Conservation (phyloP, 805 yeast species). For the Ogataea parapolymorpha region DNA sequence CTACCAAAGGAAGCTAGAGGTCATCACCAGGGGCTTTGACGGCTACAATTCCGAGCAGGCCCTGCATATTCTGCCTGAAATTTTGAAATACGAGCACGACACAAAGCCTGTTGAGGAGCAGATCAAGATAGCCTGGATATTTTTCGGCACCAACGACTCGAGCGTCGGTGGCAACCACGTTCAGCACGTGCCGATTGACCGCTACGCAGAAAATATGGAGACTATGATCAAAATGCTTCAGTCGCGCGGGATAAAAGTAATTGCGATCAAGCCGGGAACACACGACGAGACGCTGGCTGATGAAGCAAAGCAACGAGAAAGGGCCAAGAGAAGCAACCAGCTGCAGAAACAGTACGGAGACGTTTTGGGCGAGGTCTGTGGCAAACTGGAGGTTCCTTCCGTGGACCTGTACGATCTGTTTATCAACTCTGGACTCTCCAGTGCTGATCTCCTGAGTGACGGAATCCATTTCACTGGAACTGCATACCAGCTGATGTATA, state of each 20-base stretch:
- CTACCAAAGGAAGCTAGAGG: slow-evolving; percentile 63
- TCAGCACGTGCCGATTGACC: slow-evolving; percentile 45
- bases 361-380: slow-evolving; percentile 45
- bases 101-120: slow-evolving; percentile 27
- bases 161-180: slow-evolving; percentile 31
- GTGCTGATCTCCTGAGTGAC: slow-evolving; percentile 32
- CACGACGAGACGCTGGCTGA: slow-evolving; percentile 48
- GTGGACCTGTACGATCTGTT: slow-evolving; percentile 48
- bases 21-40: slow-evolving; percentile 68
- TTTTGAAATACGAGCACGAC: slow-evolving; percentile 48
- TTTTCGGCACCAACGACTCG: slow-evolving; percentile 81
- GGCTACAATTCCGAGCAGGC: slow-evolving; percentile 76
- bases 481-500: slow-evolving; percentile 36
- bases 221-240: slow-evolving; percentile 40
- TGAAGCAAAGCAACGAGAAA: slow-evolving; percentile 34
- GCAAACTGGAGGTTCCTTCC: slow-evolving; percentile 48
- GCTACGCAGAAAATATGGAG: slow-evolving; percentile 47
- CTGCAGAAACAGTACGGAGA: slow-evolving; percentile 48
- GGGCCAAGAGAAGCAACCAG: slow-evolving; percentile 45
- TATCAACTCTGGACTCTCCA: slow-evolving; percentile 30
- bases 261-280: slow-evolving; percentile 62
- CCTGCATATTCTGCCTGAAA: slow-evolving; percentile 43
- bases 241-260: slow-evolving; percentile 43
- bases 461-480: slow-evolving; percentile 42
- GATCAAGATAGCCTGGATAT: slow-evolving; percentile 48